A percentile compares a stretch with the other conserved stretches of the same genome.
Evolutionary conservation across 345 rosid genomes (phyloP).

Genomic region (Ceriops tagal): DNA sequence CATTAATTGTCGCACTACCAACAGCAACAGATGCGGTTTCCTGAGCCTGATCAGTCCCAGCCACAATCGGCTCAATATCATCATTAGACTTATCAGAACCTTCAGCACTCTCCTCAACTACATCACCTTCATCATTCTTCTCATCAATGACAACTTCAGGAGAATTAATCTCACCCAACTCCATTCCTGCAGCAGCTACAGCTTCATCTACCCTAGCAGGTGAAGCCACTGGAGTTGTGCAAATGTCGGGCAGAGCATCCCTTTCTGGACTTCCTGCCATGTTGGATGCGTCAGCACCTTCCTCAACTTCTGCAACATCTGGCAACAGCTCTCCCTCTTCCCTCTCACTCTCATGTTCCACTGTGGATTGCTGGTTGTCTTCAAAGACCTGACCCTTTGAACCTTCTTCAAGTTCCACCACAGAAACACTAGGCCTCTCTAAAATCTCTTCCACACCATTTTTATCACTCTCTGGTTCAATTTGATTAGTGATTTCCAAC

Average conservation of each 20-base stretch:
- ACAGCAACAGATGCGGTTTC: constrained; percentile 25
- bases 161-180: constrained; percentile 36
- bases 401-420: constrained; percentile 40
- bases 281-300: constrained; percentile 35
- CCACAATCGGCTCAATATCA: constrained; percentile 35
- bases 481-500: constrained; percentile 32
- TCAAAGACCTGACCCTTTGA: constrained; percentile 44
- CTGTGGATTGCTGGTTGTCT: constrained; percentile 41
- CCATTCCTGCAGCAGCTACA: constrained; percentile 30
- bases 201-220: constrained; percentile 55
- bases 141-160: constrained; percentile 50
- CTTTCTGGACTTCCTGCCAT: constrained; percentile 49
- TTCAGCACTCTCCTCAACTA: constrained; percentile 41
- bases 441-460: constrained; percentile 42
- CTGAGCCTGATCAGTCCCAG: constrained; percentile 34
- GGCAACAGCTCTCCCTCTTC: constrained; percentile 85
- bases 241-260: constrained; percentile 47
- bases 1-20: constrained; percentile 27
- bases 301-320: constrained; percentile 63
- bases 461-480: constrained; percentile 37
- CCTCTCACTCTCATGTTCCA: constrained; percentile 60
- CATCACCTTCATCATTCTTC: constrained; percentile 61
- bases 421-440: constrained; percentile 49
- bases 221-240: constrained; percentile 50
- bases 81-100: constrained; percentile 54